Percentiles rank a stretch among this genome's conserved stretches.
Conservation (phyloP, 2,329 filamentous ascomycete species). For the Colletotrichum musicola region DNA sequence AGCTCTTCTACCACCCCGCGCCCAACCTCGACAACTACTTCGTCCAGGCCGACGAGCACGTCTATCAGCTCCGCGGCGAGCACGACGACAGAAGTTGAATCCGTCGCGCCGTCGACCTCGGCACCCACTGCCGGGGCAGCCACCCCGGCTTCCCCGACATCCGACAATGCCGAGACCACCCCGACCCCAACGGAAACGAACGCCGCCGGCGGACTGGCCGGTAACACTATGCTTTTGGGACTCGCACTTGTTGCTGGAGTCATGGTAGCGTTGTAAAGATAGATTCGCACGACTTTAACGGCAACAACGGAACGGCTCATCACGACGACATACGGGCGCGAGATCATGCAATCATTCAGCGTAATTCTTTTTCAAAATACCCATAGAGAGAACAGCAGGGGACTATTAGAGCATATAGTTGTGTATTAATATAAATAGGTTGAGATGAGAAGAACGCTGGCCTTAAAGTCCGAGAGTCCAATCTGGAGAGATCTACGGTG, state of each 20-base stretch:
- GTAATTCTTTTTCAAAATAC: neutral
- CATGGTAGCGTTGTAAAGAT: neutral
- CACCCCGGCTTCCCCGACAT: neutral
- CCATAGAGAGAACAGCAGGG: neutral
- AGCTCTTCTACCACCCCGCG: conserved; percentile 1
- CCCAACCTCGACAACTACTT: conserved; percentile 2
- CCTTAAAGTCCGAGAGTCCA: too few relatives aligned
- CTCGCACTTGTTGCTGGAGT: neutral
- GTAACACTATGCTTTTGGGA: neutral
- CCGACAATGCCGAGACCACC: conserved; percentile 8
- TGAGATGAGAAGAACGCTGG: too few relatives aligned
- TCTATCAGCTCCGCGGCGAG: neutral
- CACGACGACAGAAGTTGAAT: neutral
- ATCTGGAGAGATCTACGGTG: too few relatives aligned
- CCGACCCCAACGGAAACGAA: neutral
- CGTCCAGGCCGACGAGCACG: conserved; percentile 2
- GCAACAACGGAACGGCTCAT: neutral
- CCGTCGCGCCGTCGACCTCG: neutral
- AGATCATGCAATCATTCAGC: neutral
- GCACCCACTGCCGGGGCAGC: neutral
- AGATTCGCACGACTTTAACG: neutral
- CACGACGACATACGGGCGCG: neutral
- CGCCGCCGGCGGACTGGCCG: neutral
- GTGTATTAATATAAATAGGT: neutral
- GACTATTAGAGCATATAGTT: neutral